phyloP scores from a whole-genome alignment of 176 grass and related monocot species.

The Poa pratensis region DNA sequence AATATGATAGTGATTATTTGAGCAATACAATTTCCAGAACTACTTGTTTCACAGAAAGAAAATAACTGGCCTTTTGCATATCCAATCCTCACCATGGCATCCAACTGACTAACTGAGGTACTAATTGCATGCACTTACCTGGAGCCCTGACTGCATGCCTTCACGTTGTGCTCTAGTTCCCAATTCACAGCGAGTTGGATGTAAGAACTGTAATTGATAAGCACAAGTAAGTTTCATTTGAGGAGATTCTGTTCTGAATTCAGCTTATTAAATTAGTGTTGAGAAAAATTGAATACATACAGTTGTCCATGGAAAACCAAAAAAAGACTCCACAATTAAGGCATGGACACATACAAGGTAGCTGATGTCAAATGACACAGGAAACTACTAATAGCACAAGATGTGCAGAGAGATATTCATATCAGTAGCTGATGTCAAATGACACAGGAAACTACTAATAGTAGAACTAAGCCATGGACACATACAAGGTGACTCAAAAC shows the following conservation, averaged over 20 bases:
- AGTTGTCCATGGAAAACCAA: neutral
- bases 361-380: neutral
- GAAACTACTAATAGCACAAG: neutral
- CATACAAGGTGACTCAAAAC: neutral
- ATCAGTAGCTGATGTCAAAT: neutral
- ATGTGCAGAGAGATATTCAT: conserved; percentile 11
- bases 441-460: neutral
- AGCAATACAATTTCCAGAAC: conserved; percentile 23
- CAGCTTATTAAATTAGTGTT: neutral
- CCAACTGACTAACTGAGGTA: neutral
- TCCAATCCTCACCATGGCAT: neutral
- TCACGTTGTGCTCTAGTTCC: neutral
- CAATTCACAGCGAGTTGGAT: neutral
- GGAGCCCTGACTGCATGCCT: neutral
- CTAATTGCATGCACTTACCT: conserved; percentile 14
- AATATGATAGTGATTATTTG: conserved; percentile 45
- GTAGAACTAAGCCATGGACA: neutral
- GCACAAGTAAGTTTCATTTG: neutral
- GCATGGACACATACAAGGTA: too few species aligned
- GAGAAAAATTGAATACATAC: neutral
- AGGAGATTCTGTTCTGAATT: neutral
- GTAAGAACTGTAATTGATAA: neutral
- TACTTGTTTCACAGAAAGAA: neutral
- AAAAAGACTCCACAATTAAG: neutral
- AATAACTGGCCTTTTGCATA: neutral